Evolutionary conservation across 306 rosid genomes (phyloP).

Genomic region (Vigna trinervia): DNA sequence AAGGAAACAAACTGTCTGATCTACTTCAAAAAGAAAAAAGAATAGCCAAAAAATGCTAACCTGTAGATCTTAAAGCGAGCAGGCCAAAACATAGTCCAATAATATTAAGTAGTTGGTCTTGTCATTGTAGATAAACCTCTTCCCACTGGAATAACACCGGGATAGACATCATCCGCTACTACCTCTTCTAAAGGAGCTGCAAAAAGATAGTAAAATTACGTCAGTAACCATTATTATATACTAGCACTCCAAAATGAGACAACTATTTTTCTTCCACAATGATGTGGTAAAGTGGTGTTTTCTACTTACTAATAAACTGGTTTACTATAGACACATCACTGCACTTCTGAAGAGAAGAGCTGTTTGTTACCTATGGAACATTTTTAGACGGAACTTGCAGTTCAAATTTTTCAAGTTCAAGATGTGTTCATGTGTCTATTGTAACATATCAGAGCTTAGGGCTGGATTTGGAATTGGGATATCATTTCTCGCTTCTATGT

Average conservation of each 20-base stretch:
- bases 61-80: constrained; percentile 34
- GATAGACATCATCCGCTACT: constrained; percentile 66
- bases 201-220: constrained; percentile 21
- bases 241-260: not conserved
- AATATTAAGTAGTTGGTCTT: constrained; percentile 81
- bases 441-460: not conserved
- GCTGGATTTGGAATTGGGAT: constrained; percentile 2
- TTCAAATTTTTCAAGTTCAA: constrained; percentile 11
- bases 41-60: constrained; percentile 38
- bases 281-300: not conserved
- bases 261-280: constrained; percentile 3
- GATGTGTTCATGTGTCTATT: not conserved
- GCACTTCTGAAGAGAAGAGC: constrained; percentile 13
- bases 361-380: not conserved
- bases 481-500: constrained; percentile 6
- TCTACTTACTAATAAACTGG: not conserved
- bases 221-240: constrained; percentile 14
- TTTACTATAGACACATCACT: constrained; percentile 1
- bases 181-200: constrained; percentile 76
- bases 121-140: constrained; percentile 98
- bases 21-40: not conserved
- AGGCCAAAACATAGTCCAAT: constrained; percentile 34
- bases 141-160: constrained; percentile 79
- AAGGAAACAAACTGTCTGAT: constrained; percentile 4
- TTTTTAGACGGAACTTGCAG: constrained; percentile 8